Conservation (phyloP, 2,329 filamentous ascomycete genomes). For the Scytalidium sp. region DNA sequence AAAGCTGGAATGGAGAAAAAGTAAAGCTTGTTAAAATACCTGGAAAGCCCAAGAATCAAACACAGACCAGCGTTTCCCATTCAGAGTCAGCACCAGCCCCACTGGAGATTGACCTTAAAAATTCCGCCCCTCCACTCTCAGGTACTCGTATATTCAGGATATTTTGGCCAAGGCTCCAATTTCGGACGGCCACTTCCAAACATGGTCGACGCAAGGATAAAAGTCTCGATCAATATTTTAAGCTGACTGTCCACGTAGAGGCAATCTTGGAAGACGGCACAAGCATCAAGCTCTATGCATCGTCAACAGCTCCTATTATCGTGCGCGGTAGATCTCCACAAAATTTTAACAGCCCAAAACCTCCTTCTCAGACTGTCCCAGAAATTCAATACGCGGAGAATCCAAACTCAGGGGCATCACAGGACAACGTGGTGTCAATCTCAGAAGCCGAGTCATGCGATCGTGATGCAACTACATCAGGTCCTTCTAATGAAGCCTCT, state of each 20-base stretch:
- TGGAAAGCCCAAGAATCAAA: background rate
- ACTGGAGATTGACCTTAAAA: background rate
- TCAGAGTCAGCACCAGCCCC: background rate
- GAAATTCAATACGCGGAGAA: background rate
- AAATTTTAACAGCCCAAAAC: background rate
- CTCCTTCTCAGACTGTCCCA: background rate
- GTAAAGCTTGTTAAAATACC: background rate
- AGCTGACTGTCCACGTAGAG: background rate
- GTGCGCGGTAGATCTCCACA: background rate
- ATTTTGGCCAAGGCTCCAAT: background rate
- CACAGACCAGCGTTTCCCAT: background rate
- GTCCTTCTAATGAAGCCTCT: background rate
- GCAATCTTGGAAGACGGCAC: background rate
- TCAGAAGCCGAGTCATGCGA: no score
- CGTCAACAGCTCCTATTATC: background rate
- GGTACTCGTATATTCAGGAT: no score
- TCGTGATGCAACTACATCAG: background rate
- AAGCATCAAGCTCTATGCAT: background rate
- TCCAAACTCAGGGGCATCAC: no score
- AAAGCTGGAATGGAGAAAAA: background rate
- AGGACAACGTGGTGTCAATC: background rate
- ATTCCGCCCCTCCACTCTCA: no score
- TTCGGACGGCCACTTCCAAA: background rate
- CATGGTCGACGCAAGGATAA: background rate
- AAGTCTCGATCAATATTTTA: background rate